A percentile compares a stretch with the other conserved stretches of the same genome.
phyloP scores from a whole-genome alignment of 1,139 yeast species.

The Sugiyamaella japonica region DNA sequence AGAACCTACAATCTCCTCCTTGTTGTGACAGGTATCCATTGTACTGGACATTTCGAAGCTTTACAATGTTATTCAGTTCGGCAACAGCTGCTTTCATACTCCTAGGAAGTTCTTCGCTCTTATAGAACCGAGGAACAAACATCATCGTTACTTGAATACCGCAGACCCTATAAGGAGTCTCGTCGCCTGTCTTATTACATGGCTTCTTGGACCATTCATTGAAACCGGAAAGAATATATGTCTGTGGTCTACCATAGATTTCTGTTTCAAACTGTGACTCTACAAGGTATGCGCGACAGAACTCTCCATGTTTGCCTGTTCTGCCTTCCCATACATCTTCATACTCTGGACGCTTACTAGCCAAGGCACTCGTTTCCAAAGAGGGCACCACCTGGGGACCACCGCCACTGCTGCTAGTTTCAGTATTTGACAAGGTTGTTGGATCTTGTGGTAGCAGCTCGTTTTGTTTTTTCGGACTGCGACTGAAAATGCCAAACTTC shows the following conservation, averaged over 20 bases:
- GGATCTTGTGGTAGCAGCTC: conserved; percentile 13
- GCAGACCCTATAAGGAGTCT: conserved; percentile 63
- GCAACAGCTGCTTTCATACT: conserved; percentile 36
- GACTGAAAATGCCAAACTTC: conserved; percentile 5
- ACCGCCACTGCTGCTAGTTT: neutral
- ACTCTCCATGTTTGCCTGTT: conserved; percentile 82
- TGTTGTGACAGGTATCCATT: conserved; percentile 69
- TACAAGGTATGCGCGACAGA: conserved; percentile 73
- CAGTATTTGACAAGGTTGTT: conserved; percentile 1
- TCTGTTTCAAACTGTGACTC: conserved; percentile 61
- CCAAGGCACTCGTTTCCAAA: too few species aligned
- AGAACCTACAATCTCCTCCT: conserved; percentile 71
- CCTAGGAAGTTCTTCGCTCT: conserved; percentile 54
- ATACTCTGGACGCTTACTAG: neutral
- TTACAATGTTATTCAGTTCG: conserved; percentile 32
- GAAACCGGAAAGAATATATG: conserved; percentile 60
- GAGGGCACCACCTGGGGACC: neutral
- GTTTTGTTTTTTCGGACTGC: conserved; percentile 17
- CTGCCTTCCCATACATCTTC: conserved; percentile 41
- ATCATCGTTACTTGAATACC: conserved; percentile 71
- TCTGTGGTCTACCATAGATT: conserved; percentile 55
- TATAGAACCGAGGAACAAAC: conserved; percentile 57
- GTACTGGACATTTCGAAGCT: conserved; percentile 27
- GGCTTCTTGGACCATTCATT: conserved; percentile 67
- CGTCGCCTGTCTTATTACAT: conserved; percentile 25